Percentiles rank a stretch among this genome's conserved stretches.
Conservation (phyloP, 345 rosid species). For the Diplotaxis tenuifolia region DNA sequence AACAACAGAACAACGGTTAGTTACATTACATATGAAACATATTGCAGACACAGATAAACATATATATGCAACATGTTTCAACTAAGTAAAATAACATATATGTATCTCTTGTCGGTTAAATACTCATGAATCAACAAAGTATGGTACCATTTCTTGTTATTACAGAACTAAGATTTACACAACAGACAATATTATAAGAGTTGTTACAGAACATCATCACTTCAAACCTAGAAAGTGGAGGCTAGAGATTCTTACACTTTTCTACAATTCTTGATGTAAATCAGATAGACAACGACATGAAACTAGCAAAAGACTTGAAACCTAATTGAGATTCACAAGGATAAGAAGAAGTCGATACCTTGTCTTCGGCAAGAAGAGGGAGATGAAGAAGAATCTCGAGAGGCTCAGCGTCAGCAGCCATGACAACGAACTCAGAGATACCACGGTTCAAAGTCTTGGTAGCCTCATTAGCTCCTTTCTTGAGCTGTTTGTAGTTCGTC, state of each 20-base stretch:
- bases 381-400: constrained; percentile 85
- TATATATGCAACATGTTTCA: not conserved
- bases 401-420: constrained; percentile 78
- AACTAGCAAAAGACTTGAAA: not conserved
- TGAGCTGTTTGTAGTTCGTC: constrained; percentile 91
- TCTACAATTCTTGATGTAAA: not conserved
- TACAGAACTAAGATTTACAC: not conserved
- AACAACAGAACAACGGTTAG: not conserved
- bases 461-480: constrained; percentile 93
- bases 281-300: not conserved
- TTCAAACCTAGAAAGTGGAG: not conserved
- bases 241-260: not conserved
- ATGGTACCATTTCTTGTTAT: not conserved
- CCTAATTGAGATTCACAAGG: not conserved
- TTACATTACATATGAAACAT: not conserved
- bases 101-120: not conserved
- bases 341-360: constrained; percentile 40
- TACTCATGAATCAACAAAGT: not conserved
- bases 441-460: constrained; percentile 95
- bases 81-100: not conserved
- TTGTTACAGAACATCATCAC: not conserved
- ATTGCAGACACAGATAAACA: not conserved
- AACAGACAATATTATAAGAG: not conserved
- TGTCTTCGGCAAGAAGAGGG: constrained; percentile 75
- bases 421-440: constrained; percentile 79